phyloP scores from a whole-genome alignment of 1,139 yeast genomes.

The Protomyces lactucae-debilis region DNA sequence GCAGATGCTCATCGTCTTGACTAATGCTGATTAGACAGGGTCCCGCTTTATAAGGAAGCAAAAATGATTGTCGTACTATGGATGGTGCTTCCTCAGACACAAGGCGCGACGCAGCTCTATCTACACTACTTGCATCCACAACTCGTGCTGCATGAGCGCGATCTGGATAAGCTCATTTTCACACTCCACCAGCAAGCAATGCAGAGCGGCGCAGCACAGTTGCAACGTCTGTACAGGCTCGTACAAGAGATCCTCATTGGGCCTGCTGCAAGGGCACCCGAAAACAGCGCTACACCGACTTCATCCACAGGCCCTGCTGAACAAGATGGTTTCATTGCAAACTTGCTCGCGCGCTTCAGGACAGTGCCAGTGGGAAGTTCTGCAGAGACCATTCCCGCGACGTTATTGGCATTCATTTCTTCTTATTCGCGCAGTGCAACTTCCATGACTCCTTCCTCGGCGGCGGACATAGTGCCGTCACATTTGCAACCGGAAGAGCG shows the following conservation, averaged over 20 bases:
- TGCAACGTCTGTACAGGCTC: neutral
- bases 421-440: neutral
- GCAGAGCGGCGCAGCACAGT: conserved; percentile 9
- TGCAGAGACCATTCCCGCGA: conserved; percentile 5
- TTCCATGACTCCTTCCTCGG: neutral
- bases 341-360: conserved; percentile 11
- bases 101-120: conserved; percentile 32
- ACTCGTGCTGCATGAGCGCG: conserved; percentile 30
- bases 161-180: conserved; percentile 26
- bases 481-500: conserved; percentile 18
- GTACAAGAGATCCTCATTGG: conserved; percentile 3
- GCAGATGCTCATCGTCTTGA: neutral
- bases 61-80: conserved; percentile 46
- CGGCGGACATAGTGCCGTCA: conserved; percentile 6
- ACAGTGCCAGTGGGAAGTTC: conserved; percentile 12
- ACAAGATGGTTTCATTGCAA: conserved; percentile 4
- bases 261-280: neutral
- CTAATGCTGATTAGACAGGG: conserved; percentile 24
- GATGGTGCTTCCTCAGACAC: conserved; percentile 49
- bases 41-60: conserved; percentile 50
- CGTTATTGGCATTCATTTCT: conserved; percentile 9
- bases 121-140: conserved; percentile 31
- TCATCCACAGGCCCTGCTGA: neutral
- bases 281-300: neutral
- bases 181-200: conserved; percentile 24